Evolutionary conservation across 1,284 basidiomycete genomes (phyloP).

Genomic region (Cryptococcus sp.): DNA sequence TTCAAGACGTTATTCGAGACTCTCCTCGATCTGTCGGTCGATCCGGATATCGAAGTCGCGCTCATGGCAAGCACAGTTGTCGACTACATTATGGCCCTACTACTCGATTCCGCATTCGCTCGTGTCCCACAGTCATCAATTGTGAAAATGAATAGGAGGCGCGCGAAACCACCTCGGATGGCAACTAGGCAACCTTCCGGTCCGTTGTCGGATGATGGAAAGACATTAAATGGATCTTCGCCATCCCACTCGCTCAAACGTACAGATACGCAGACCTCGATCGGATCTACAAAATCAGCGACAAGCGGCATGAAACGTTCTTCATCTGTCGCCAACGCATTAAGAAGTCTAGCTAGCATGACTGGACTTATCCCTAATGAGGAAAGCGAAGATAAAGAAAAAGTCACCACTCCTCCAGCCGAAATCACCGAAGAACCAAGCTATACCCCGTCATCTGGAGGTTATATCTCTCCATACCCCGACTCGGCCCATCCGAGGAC

Average conservation of each 20-base stretch:
- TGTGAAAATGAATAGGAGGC: conserved; percentile 41
- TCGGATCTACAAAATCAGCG: conserved; percentile 1
- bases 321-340: conserved; percentile 74
- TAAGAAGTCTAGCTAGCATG: conserved; percentile 66
- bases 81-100: conserved; percentile 85
- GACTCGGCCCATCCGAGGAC: conserved; percentile 33
- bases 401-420: conserved; percentile 10
- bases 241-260: conserved; percentile 12
- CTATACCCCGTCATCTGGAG: conserved; percentile 3
- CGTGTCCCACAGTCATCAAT: conserved; percentile 64
- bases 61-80: conserved; percentile 84
- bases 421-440: conserved; percentile 41
- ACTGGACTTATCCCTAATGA: conserved; percentile 36
- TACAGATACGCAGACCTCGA: conserved; percentile 15
- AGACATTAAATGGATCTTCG: not conserved
- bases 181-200: conserved; percentile 8
- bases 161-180: conserved; percentile 1
- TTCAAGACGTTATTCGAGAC: conserved; percentile 91
- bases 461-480: conserved; percentile 41
- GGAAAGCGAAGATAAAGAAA: conserved; percentile 14
- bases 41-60: conserved; percentile 89
- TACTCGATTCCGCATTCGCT: conserved; percentile 82
- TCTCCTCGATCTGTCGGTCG: conserved; percentile 84
- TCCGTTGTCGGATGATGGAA: conserved; percentile 8
- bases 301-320: conserved; percentile 63